These are phyloP conservation scores for Ambrosia hybrid DNA, from an alignment of 140 eudicot genomes.

Conservation along the genomic window DNA sequence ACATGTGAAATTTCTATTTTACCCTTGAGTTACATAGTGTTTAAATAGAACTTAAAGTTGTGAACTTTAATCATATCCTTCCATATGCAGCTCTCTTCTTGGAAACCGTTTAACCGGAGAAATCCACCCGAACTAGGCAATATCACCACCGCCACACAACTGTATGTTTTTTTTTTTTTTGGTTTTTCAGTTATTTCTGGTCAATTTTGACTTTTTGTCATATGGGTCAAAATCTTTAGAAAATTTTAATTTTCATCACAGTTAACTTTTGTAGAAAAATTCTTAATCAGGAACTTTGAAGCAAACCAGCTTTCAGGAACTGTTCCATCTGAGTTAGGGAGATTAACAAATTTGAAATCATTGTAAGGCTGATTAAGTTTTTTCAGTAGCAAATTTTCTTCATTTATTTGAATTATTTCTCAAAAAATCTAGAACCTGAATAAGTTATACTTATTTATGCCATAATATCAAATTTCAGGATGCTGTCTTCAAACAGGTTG, in stretches of 20 bases:
- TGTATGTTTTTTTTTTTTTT: slow-evolving; percentile 45
- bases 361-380: too few relatives aligned
- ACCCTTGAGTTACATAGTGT: neutral
- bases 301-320: too few relatives aligned
- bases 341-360: too few relatives aligned
- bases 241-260: neutral
- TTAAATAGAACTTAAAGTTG: slow-evolving; percentile 13
- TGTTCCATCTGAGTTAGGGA: too few relatives aligned
- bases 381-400: too few relatives aligned
- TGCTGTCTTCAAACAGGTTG: too few relatives aligned
- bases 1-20: slow-evolving; percentile 42
- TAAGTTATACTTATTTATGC: too few relatives aligned
- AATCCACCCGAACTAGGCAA: slow-evolving; percentile 70
- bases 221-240: neutral
- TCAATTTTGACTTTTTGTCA: slow-evolving; percentile 1
- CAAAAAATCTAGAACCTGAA: too few relatives aligned
- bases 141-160: slow-evolving; percentile 57
- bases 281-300: too few relatives aligned
- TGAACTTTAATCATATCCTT: slow-evolving; percentile 2
- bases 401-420: too few relatives aligned
- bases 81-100: slow-evolving; percentile 66
- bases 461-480: too few relatives aligned
- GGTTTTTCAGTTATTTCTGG: too few relatives aligned
- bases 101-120: slow-evolving; percentile 73
- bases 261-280: neutral